phyloP scores from a whole-genome alignment of 805 yeast species.

The Starmerella lactis-condensi region DNA sequence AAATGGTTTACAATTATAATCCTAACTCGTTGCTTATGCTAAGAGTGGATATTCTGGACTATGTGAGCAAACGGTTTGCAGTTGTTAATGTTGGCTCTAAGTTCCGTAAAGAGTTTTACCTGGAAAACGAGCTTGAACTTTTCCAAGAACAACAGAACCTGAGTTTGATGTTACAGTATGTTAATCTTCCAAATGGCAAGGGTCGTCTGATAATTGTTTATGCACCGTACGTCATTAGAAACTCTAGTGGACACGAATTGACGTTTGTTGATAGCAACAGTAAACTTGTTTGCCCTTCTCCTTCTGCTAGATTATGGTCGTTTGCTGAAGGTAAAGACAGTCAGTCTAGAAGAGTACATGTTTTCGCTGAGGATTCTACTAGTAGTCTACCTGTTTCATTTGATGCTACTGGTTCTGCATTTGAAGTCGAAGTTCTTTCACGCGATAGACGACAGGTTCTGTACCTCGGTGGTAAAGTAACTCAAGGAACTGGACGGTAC shows the following conservation, averaged over 20 bases:
- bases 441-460: constrained; percentile 31
- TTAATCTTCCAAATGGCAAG: constrained; percentile 17
- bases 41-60: constrained; percentile 44
- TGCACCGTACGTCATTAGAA: constrained; percentile 69
- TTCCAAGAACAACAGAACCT: constrained; percentile 52
- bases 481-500: constrained; percentile 76
- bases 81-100: constrained; percentile 29
- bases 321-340: constrained; percentile 48
- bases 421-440: constrained; percentile 32
- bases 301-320: constrained; percentile 64
- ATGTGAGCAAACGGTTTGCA: constrained; percentile 50
- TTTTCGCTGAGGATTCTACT: constrained; percentile 35
- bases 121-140: constrained; percentile 27
- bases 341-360: constrained; percentile 36
- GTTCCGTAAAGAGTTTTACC: constrained; percentile 31
- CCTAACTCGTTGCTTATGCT: constrained; percentile 51
- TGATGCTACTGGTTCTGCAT: constrained; percentile 74
- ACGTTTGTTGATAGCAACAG: constrained; percentile 38
- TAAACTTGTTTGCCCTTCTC: constrained; percentile 27
- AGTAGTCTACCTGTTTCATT: constrained; percentile 62
- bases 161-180: constrained; percentile 46
- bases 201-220: constrained; percentile 30
- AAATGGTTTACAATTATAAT: constrained; percentile 64
- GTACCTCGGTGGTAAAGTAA: constrained; percentile 43
- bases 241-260: constrained; percentile 55